These are phyloP conservation scores for Ceratobasidium sp. DNA, from an alignment of 1,284 basidiomycete species.

Conservation along the genomic window DNA sequence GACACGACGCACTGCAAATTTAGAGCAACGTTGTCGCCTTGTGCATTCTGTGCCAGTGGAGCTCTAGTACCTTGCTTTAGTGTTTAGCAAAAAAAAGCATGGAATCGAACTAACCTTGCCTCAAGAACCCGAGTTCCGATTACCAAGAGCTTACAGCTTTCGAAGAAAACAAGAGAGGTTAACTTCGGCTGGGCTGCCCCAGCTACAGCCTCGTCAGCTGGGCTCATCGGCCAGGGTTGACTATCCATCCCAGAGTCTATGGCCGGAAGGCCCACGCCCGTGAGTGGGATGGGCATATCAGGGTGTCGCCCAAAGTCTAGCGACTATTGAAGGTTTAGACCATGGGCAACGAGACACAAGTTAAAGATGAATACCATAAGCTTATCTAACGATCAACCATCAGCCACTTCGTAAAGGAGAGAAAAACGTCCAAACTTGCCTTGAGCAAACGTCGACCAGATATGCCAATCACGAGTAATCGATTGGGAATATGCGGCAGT, in stretches of 20 bases:
- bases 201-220: neutral
- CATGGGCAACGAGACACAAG: too few species aligned
- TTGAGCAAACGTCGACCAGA: conserved; percentile 68
- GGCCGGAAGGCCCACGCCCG: conserved; percentile 7
- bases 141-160: conserved; percentile 67
- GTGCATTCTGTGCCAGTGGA: neutral
- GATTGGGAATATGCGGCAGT: conserved; percentile 65
- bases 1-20: neutral
- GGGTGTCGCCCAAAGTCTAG: conserved; percentile 63
- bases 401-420: neutral
- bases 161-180: conserved; percentile 66
- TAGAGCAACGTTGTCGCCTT: neutral
- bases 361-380: conserved; percentile 19
- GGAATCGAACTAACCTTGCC: neutral
- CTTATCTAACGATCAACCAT: conserved; percentile 4
- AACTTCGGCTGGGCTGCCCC: conserved; percentile 43
- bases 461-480: conserved; percentile 68
- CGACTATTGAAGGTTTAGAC: neutral
- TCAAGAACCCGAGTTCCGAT: conserved; percentile 71
- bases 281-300: conserved; percentile 59
- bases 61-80: too few species aligned
- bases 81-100: too few species aligned
- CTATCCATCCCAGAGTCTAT: conserved; percentile 10
- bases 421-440: conserved; percentile 51
- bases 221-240: conserved; percentile 9